Conservation (phyloP, 2,329 filamentous ascomycete genomes). For the Raffaelea ambrosiae region DNA sequence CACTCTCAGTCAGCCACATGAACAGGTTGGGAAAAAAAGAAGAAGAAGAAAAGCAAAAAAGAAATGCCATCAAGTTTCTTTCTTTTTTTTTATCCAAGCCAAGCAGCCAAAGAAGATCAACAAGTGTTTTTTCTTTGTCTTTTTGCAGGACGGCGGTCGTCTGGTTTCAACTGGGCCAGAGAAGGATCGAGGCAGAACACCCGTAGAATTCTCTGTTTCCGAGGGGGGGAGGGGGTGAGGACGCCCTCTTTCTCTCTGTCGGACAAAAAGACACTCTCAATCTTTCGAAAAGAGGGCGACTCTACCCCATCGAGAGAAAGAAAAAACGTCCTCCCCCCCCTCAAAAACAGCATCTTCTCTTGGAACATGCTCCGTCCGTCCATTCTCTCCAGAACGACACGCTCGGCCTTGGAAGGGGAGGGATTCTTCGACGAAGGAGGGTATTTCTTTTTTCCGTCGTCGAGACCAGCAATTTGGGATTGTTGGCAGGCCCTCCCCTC, state of each 20-base stretch:
- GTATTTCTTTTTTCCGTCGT: no score
- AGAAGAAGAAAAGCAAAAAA: conserved; percentile 6
- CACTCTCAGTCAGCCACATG: conserved; percentile 1
- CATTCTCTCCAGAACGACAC: no score
- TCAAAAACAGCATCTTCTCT: no score
- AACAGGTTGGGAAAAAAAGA: no score
- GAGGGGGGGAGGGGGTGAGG: not conserved
- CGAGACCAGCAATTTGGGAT: no score
- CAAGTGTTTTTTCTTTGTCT: conserved; percentile 86
- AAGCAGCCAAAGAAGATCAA: conserved; percentile 81
- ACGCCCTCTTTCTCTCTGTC: not conserved
- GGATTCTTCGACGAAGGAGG: no score
- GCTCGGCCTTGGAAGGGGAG: no score
- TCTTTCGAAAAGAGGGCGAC: not conserved
- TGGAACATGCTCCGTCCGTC: no score
- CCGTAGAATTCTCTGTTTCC: not conserved
- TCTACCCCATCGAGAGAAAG: no score
- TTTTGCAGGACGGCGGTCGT: conserved; percentile 29
- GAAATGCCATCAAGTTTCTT: conserved; percentile 96
- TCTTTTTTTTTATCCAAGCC: no score
- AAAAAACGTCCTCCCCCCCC: no score
- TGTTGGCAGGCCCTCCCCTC: no score
- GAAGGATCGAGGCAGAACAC: not conserved
- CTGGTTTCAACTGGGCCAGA: not conserved
- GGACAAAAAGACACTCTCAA: not conserved